These are phyloP conservation scores for Solanum chmielewskii DNA, from an alignment of 257 asterid genomes.

Conservation along the genomic window DNA sequence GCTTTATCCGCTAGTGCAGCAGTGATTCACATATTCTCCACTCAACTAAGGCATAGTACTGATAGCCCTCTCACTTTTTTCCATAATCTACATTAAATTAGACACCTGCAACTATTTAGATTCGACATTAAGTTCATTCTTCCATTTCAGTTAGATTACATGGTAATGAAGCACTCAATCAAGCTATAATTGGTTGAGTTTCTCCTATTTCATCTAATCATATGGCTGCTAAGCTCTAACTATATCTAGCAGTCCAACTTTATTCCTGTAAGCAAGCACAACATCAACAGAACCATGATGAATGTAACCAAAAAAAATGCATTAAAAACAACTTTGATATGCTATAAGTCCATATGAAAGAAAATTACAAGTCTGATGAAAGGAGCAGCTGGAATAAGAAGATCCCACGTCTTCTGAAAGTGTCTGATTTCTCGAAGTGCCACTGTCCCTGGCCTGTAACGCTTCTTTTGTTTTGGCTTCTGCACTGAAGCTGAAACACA, in stretches of 20 bases:
- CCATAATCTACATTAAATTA: background rate
- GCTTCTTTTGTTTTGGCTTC: slow-evolving; percentile 10
- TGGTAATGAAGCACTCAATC: background rate
- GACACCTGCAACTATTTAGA: background rate
- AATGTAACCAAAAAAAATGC: background rate
- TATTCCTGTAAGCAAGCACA: background rate
- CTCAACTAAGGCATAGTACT: background rate
- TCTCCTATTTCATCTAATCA: background rate
- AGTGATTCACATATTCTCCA: background rate
- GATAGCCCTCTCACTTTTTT: background rate
- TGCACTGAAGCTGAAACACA: slow-evolving; percentile 3
- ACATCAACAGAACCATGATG: background rate
- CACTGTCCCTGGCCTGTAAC: slow-evolving; percentile 58
- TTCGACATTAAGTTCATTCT: background rate
- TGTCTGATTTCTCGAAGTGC: slow-evolving; percentile 83
- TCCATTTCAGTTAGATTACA: background rate
- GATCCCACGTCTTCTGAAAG: slow-evolving; percentile 52
- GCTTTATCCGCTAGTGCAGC: background rate
- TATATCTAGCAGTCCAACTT: background rate
- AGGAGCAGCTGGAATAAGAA: slow-evolving; percentile 81
- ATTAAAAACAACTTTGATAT: background rate
- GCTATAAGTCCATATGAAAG: background rate
- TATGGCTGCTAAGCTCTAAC: background rate
- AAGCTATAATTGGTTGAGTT: background rate
- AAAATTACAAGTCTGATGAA: slow-evolving; percentile 55